A percentile compares a stretch with the other conserved stretches of the same genome.
Conservation (phyloP, 2,329 filamentous ascomycete species). For the Paracamarosporium sp. region DNA sequence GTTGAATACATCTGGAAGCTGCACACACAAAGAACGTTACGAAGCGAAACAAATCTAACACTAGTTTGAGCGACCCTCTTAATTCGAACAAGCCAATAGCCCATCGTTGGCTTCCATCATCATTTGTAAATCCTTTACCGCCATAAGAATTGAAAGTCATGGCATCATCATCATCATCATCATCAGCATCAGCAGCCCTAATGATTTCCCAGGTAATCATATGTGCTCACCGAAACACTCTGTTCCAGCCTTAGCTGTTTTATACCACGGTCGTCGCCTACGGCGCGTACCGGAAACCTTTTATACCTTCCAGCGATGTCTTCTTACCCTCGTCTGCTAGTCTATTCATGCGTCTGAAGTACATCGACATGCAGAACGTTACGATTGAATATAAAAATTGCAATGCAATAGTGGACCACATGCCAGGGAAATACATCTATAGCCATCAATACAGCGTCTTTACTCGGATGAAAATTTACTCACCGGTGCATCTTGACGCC, state of each 20-base stretch:
- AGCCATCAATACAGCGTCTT: conserved; percentile 3
- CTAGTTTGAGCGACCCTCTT: too few relatives aligned
- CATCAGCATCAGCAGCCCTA: too few relatives aligned
- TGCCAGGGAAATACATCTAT: conserved; percentile 33
- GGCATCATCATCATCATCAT: too few relatives aligned
- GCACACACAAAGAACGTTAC: too few relatives aligned
- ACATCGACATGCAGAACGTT: conserved; percentile 34
- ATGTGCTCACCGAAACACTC: too few relatives aligned
- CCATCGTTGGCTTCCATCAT: too few relatives aligned
- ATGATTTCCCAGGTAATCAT: too few relatives aligned
- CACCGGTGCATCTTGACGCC: conserved; percentile 31
- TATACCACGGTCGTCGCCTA: neutral
- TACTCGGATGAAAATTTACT: conserved; percentile 1
- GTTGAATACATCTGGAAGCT: neutral
- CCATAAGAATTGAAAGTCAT: too few relatives aligned
- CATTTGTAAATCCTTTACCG: too few relatives aligned
- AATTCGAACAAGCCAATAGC: too few relatives aligned
- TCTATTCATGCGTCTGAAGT: conserved; percentile 27
- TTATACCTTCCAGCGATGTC: conserved; percentile 30
- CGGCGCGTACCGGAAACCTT: conserved; percentile 35
- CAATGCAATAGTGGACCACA: conserved; percentile 37
- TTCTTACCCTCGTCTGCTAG: conserved; percentile 31
- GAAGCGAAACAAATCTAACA: too few relatives aligned
- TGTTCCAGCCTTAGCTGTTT: too few relatives aligned
- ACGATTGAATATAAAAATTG: conserved; percentile 29